These are phyloP conservation scores for Torulaspora indica DNA, from an alignment of 805 yeast species.

Conservation along the genomic window DNA sequence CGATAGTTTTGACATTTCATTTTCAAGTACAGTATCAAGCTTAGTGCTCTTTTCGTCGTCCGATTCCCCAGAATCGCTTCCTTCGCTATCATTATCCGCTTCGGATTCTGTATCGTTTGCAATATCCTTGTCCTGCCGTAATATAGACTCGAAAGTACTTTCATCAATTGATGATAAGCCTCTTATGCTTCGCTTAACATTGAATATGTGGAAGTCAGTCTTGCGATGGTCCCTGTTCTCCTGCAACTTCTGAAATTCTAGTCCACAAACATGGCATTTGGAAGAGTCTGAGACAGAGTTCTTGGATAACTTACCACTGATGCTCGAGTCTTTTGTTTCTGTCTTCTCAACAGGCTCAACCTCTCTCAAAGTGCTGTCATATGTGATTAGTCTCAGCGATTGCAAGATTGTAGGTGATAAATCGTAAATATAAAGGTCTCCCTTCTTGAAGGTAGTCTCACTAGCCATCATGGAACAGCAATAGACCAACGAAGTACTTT, in stretches of 20 bases:
- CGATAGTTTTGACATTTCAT: conserved; percentile 20
- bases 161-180: conserved; percentile 47
- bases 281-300: conserved; percentile 9
- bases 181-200: conserved; percentile 49
- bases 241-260: conserved; percentile 16
- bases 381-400: conserved; percentile 50
- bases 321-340: not conserved
- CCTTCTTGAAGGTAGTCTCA: conserved; percentile 16
- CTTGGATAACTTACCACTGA: not conserved
- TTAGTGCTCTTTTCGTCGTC: conserved; percentile 25
- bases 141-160: conserved; percentile 51
- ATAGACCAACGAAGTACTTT: not conserved
- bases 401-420: conserved; percentile 39
- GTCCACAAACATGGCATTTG: conserved; percentile 28
- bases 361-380: conserved; percentile 48
- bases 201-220: conserved; percentile 55
- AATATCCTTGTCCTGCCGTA: conserved; percentile 16
- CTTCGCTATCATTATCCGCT: conserved; percentile 36
- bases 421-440: conserved; percentile 49
- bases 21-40: conserved; percentile 29
- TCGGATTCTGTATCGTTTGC: conserved; percentile 51
- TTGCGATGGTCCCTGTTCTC: conserved; percentile 46
- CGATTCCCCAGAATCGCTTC: conserved; percentile 24
- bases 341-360: conserved; percentile 10
- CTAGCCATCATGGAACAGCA: not conserved